These are phyloP conservation scores for Naganishia onofrii DNA, from an alignment of 768 basidiomycete genomes.

Conservation along the genomic window DNA sequence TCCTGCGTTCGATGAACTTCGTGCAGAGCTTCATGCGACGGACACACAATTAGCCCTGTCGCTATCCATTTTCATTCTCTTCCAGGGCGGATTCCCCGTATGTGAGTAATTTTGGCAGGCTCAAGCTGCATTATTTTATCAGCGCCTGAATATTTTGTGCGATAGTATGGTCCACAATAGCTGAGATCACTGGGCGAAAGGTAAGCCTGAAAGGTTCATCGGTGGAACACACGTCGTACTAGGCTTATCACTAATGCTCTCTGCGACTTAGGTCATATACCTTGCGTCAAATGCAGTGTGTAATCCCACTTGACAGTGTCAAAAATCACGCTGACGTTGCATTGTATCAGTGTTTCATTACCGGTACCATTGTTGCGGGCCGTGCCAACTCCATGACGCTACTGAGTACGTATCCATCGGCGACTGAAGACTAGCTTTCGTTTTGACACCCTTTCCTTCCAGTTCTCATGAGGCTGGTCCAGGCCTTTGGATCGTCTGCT, in stretches of 20 bases:
- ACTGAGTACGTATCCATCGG: slow-evolving; percentile 37
- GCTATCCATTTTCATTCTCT: slow-evolving; percentile 51
- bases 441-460: neutral
- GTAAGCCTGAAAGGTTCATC: slow-evolving; percentile 12
- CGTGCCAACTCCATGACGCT: slow-evolving; percentile 46
- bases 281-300: slow-evolving; percentile 48
- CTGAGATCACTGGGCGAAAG: slow-evolving; percentile 43
- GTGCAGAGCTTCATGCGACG: slow-evolving; percentile 44
- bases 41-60: slow-evolving; percentile 49
- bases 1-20: slow-evolving; percentile 51
- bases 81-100: slow-evolving; percentile 34
- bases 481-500: slow-evolving; percentile 48
- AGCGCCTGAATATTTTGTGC: neutral
- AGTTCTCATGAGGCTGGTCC: slow-evolving; percentile 42
- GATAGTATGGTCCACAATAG: slow-evolving; percentile 31
- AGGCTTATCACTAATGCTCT: neutral
- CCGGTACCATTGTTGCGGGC: slow-evolving; percentile 45
- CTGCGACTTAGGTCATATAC: slow-evolving; percentile 39
- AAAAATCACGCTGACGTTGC: neutral
- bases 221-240: neutral
- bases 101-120: slow-evolving; percentile 6
- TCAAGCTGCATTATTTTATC: no score
- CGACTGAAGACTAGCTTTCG: neutral
- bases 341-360: slow-evolving; percentile 42
- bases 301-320: neutral